Conservation (phyloP, 2,329 filamentous ascomycete species). For the Aureobasidium leucospermi region DNA sequence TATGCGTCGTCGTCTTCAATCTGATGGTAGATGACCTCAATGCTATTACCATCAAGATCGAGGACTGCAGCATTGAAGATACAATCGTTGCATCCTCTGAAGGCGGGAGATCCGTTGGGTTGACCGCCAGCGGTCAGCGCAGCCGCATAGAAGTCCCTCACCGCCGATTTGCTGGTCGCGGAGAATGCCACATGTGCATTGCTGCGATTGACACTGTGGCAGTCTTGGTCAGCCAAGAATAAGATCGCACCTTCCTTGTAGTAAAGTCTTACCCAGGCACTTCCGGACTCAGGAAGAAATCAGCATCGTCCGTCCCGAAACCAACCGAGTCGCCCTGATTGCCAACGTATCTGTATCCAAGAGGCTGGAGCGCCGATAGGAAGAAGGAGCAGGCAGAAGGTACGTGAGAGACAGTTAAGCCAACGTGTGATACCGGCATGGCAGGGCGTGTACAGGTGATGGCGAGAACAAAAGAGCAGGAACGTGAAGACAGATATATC, state of each 20-base stretch:
- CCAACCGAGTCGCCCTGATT: conserved; percentile 54
- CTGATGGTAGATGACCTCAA: conserved; percentile 64
- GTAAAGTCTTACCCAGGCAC: not conserved
- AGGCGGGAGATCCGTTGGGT: conserved; percentile 50
- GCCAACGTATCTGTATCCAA: conserved; percentile 67
- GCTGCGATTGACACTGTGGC: conserved; percentile 39
- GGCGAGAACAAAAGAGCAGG: not conserved
- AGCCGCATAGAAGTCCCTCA: conserved; percentile 64
- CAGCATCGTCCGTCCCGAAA: conserved; percentile 52
- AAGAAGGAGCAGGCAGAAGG: conserved; percentile 78
- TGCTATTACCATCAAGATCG: conserved; percentile 76
- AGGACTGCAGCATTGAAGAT: conserved; percentile 58
- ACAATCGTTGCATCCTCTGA: conserved; percentile 46
- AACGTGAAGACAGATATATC: not conserved
- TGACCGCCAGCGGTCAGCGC: conserved; percentile 59
- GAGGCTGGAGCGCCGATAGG: conserved; percentile 66
- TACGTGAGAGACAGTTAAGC: conserved; percentile 66
- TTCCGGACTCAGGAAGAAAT: conserved; percentile 59
- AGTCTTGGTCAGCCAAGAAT: not conserved
- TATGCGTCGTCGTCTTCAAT: conserved; percentile 29
- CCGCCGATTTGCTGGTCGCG: conserved; percentile 56
- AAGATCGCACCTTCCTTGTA: not conserved
- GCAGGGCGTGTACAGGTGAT: not conserved
- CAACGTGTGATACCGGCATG: conserved; percentile 58
- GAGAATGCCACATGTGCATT: conserved; percentile 60